These are phyloP conservation scores for Cantharellus cinnabarinus DNA, from an alignment of 768 basidiomycete genomes.

Conservation along the genomic window DNA sequence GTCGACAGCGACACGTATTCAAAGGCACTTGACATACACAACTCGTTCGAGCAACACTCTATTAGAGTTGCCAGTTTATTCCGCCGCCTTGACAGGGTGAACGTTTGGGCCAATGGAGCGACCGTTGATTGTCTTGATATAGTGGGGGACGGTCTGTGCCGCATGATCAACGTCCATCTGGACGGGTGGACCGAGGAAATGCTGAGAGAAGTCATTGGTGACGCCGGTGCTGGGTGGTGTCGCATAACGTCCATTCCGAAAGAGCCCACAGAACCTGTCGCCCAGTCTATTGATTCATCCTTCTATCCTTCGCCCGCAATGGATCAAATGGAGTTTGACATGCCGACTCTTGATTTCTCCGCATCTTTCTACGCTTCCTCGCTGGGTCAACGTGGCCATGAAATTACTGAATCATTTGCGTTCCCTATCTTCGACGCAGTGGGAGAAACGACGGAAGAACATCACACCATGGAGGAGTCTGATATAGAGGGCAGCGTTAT, in stretches of 20 bases:
- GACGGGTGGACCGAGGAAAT: slow-evolving; percentile 48
- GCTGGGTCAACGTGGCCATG: too few species aligned
- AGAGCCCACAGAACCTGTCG: slow-evolving; percentile 12
- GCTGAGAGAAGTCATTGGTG: slow-evolving; percentile 48
- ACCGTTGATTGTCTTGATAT: slow-evolving; percentile 22
- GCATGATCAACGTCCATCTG: slow-evolving; percentile 46
- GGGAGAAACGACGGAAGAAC: too few species aligned
- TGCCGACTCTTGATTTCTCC: slow-evolving; percentile 63
- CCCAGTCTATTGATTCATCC: slow-evolving; percentile 15
- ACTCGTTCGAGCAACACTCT: slow-evolving; percentile 33
- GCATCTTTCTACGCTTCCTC: neutral
- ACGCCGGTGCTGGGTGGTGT: slow-evolving; percentile 59
- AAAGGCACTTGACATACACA: slow-evolving; percentile 31
- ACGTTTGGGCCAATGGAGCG: slow-evolving; percentile 45
- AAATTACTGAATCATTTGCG: too few species aligned
- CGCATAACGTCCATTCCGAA: slow-evolving; percentile 33
- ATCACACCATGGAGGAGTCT: too few species aligned
- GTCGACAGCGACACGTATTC: slow-evolving; percentile 8
- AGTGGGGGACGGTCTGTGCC: slow-evolving; percentile 9
- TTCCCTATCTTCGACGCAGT: too few species aligned
- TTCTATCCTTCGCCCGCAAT: slow-evolving; percentile 11
- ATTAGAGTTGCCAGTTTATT: slow-evolving; percentile 50
- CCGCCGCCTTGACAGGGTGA: slow-evolving; percentile 42
- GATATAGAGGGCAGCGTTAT: too few species aligned
- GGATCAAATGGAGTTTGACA: slow-evolving; percentile 39